Conservation (phyloP, 306 rosid genomes). For the Gastrolobium villosum region DNA sequence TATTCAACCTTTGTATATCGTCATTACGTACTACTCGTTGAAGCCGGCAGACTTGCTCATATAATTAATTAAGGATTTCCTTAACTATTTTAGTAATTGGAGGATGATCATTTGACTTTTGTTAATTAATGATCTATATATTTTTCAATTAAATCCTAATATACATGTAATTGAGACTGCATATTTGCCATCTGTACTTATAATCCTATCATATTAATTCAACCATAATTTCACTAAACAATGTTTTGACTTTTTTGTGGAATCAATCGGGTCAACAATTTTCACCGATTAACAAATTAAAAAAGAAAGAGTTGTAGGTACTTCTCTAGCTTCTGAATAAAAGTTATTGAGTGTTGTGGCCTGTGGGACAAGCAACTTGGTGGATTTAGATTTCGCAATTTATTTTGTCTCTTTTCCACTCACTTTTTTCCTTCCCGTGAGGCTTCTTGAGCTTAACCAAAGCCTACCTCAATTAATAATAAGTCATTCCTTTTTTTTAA, state of each 20-base stretch:
- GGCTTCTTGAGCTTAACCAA: too few relatives aligned
- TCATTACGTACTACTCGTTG: conserved; percentile 33
- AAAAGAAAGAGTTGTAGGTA: background rate
- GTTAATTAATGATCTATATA: background rate
- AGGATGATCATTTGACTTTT: conserved; percentile 52
- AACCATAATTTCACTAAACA: conserved; percentile 22
- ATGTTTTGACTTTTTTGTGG: conserved; percentile 17
- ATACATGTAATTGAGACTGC: conserved; percentile 20
- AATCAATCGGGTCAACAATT: conserved; percentile 39
- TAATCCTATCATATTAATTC: conserved; percentile 27
- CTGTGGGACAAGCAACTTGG: too few relatives aligned
- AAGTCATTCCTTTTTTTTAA: too few relatives aligned
- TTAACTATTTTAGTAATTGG: conserved; percentile 14
- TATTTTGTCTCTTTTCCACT: too few relatives aligned
- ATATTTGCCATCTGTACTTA: conserved; percentile 18
- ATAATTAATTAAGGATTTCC: conserved; percentile 25
- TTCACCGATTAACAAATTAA: background rate
- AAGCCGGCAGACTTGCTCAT: conserved; percentile 24
- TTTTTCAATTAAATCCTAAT: conserved; percentile 7
- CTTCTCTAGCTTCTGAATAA: conserved; percentile 3
- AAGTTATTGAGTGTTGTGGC: too few relatives aligned
- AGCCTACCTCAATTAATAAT: too few relatives aligned
- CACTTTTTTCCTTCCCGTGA: too few relatives aligned
- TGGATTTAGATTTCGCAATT: too few relatives aligned
- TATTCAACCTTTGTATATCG: conserved; percentile 41